Base-by-base conservation (phyloP, 73 alveolate genomes). In the Tetrahymena thermophila region DNA sequence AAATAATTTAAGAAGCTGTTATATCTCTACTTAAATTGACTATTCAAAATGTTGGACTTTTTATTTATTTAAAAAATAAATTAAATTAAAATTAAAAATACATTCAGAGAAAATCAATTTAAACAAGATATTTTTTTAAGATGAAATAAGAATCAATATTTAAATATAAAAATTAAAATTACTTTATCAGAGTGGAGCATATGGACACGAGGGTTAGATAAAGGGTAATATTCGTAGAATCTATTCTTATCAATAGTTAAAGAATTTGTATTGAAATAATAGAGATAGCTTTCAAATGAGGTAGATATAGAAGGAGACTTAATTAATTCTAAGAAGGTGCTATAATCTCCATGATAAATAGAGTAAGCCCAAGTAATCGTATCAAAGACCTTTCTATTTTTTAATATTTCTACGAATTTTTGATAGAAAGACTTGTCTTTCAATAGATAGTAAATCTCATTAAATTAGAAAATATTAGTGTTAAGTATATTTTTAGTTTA, bases 131-230 rank as follows among this genome's bases (percentile, higher is more conserved):
- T 40, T 40, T 40, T 40, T 40, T 40, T 7, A 40, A 40, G 44
- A 40, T 40, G 10, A 40, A 40, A 40, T 40, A 15, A 40, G n/a
- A n/a, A n/a, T n/a, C n/a, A n/a, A n/a, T n/a, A n/a, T n/a, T n/a
- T 40, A 40, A 40, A 40, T 40, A 50, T 19, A 50, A 50, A 50
- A 50, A 50, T 15, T 50, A 83, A 42, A 37, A 96, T 95, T 85
- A 96, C 95, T 40, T 85, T 94, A 94, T 96, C 96, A 34, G 93
- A 35, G 31, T 99, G 99, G 17, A 98, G 97, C 84, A 96, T 97
- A 94, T 98, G 99, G 50, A 97, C 99, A 97, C 99, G 96, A 35
- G 99, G 97, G 84, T 98, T 98, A 21, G 98, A 96, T 93, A 98
- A 94, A 21, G 99, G 99, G 97, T 85, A 96, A 94, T 98, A 99